These are phyloP conservation scores for Verticillium dahliae DNA, from an alignment of 2,329 filamentous ascomycete genomes.

Conservation along the genomic window DNA sequence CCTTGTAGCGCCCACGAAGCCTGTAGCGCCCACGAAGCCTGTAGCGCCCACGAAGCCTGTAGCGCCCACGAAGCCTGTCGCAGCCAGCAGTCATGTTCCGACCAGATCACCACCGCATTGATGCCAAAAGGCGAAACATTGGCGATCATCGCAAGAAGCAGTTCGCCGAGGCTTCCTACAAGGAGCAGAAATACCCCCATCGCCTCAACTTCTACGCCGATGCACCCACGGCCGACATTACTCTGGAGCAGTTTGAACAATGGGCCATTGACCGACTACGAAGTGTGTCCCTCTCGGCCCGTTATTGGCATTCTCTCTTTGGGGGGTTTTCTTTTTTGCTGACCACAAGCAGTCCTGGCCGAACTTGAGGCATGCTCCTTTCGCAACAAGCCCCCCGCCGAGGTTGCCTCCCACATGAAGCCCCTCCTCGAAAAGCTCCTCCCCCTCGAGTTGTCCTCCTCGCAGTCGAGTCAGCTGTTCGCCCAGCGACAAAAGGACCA, in stretches of 20 bases:
- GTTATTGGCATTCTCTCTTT: neutral
- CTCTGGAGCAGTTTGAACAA: constrained; percentile 94
- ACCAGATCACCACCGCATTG: constrained; percentile 45
- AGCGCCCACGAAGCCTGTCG: neutral
- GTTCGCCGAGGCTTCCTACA: constrained; percentile 71
- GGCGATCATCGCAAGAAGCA: constrained; percentile 80
- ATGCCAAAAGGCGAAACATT: constrained; percentile 68
- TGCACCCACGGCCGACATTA: constrained; percentile 89
- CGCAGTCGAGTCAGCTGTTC: constrained; percentile 49
- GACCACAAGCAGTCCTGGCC: constrained; percentile 56
- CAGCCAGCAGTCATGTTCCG: constrained; percentile 33
- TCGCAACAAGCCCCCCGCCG: constrained; percentile 77
- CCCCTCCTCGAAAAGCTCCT: constrained; percentile 83
- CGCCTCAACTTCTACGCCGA: constrained; percentile 87
- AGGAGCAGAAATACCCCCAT: constrained; percentile 72
- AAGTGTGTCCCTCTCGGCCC: constrained; percentile 39
- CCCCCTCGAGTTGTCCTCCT: constrained; percentile 70
- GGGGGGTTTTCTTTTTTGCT: neutral
- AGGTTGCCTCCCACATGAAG: constrained; percentile 79
- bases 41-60: no score
- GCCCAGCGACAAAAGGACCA: constrained; percentile 88
- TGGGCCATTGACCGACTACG: constrained; percentile 93
- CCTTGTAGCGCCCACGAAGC: no score
- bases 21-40: no score
- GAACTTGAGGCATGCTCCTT: constrained; percentile 93